Base-by-base conservation (phyloP, 2,329 filamentous ascomycete genomes). In the Colletotrichum sp. region DNA sequence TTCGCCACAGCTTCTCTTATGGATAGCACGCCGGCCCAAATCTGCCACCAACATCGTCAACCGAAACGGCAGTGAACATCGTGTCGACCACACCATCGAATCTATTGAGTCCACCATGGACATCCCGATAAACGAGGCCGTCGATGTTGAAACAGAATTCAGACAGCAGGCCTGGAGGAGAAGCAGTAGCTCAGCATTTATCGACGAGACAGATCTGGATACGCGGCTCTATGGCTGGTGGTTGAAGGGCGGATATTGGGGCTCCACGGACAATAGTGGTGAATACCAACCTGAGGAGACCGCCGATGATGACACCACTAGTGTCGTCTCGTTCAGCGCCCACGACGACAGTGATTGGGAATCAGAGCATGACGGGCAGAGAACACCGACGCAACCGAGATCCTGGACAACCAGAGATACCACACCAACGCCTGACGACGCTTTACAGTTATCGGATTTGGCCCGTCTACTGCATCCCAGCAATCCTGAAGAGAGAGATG, bases 201-300 rank as follows among this genome's bases (percentile, higher is more conserved):
- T 87, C 8, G 86, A 92, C 55, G 94, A 97, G 79, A 90, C 90
- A 32, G 90, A 91, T 52, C 87, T 98, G 4, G 94, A 96, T 78
- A 89, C 90, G 3, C 93, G 92, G 75, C 86, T 98, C 3, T 99
- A 98, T 83, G 88, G 89, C 34, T 97, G 96, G 91, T 99, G 95
- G 94, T 92, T 94, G 68, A 88, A 89, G 70, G 95, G 95, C 24
- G 95, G 95, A 9, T 95, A 95, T 86, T 98, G 95, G 93, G 96
- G 96, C 2, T 93, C 93, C 18, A 89, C 93, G 36, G 96, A 99
- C 82, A 89, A 89, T 7, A 98, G 95, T 81, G 95, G 94, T 32
- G 94, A 96, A 77, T 99, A 96, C 83, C 84, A 88, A 36, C 93
- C 93, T 1, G 81, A 84, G 9, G 83, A 87, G 13, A 89, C 91